Conservation (phyloP, 805 yeast genomes). For the Wickerhamomyces canadensis region DNA sequence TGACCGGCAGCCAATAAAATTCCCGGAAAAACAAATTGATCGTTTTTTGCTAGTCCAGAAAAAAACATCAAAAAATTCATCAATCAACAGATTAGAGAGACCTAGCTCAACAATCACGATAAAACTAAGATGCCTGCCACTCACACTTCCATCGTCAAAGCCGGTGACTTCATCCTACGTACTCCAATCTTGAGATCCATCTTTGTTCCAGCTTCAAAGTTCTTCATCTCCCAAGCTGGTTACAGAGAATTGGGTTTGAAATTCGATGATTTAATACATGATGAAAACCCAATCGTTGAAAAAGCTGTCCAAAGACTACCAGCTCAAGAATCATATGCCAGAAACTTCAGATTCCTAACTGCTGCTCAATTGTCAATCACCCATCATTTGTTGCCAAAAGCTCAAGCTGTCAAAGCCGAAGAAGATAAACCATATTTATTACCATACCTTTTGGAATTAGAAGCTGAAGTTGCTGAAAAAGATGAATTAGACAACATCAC, state of each 20-base stretch:
- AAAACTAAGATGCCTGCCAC: slow-evolving; percentile 1
- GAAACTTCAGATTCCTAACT: slow-evolving; percentile 86
- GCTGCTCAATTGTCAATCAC: slow-evolving; percentile 86
- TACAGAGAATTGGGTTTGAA: slow-evolving; percentile 94
- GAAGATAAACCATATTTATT: slow-evolving; percentile 80
- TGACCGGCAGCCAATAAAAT: slow-evolving; percentile 7
- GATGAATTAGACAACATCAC: slow-evolving; percentile 78
- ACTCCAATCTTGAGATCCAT: slow-evolving; percentile 74
- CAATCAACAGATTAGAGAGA: too few relatives aligned
- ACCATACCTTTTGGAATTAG: slow-evolving; percentile 91
- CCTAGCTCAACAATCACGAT: too few relatives aligned
- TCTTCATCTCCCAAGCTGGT: slow-evolving; percentile 72
- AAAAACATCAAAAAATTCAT: background rate
- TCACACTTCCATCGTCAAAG: slow-evolving; percentile 63
- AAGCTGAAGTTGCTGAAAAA: slow-evolving; percentile 85
- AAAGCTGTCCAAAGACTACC: slow-evolving; percentile 88
- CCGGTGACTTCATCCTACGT: slow-evolving; percentile 73
- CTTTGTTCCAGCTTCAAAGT: slow-evolving; percentile 73
- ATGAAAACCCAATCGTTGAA: slow-evolving; percentile 83
- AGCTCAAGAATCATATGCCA: slow-evolving; percentile 75
- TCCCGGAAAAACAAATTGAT: slow-evolving; percentile 6
- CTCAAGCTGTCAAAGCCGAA: slow-evolving; percentile 70
- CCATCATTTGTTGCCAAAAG: slow-evolving; percentile 79
- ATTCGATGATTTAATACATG: slow-evolving; percentile 81
- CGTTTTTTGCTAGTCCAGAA: background rate